Percentiles rank a stretch among this genome's conserved stretches.
Evolutionary conservation across 2,329 filamentous ascomycete genomes (phyloP).

Genomic region (Apiospora rasikravindrae): DNA sequence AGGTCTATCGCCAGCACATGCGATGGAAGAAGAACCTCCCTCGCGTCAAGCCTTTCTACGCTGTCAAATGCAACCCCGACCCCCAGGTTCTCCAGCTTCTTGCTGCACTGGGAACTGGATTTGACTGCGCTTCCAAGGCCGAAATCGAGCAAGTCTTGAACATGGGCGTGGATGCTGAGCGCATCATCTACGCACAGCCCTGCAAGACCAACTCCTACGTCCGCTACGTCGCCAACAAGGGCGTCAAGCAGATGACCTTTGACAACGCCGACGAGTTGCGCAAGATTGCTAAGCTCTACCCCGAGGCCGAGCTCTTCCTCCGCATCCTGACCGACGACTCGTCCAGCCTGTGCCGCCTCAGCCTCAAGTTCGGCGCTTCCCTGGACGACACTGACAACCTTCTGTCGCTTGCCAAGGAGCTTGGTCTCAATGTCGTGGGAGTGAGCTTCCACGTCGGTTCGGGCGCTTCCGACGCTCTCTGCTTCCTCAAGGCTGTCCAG

Average conservation of each 20-base stretch:
- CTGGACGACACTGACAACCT: slow-evolving; percentile 81
- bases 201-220: slow-evolving; percentile 99
- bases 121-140: slow-evolving; percentile 97
- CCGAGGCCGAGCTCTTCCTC: slow-evolving; percentile 87
- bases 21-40: slow-evolving; percentile 96
- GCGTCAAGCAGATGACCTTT: slow-evolving; percentile 98
- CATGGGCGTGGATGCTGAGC: slow-evolving; percentile 81
- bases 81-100: slow-evolving; percentile 86
- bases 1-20: slow-evolving; percentile 98
- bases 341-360: slow-evolving; percentile 89
- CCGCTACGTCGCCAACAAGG: slow-evolving; percentile 81
- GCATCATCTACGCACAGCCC: slow-evolving; percentile 98
- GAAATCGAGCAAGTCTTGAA: slow-evolving; percentile 92
- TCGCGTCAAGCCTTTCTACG: slow-evolving; percentile 95
- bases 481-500: slow-evolving; percentile 87
- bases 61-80: slow-evolving; percentile 99
- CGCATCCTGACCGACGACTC: slow-evolving; percentile 97
- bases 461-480: slow-evolving; percentile 89
- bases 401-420: slow-evolving; percentile 77
- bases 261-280: slow-evolving; percentile 98
- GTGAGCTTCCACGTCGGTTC: slow-evolving; percentile 99
- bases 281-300: slow-evolving; percentile 94
- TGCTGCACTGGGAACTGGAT: slow-evolving; percentile 86
- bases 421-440: slow-evolving; percentile 89
- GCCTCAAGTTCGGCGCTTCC: slow-evolving; percentile 95